Base-by-base conservation (phyloP, 371 early-diverging fungal genomes). In the Rhizomucor miehei region DNA sequence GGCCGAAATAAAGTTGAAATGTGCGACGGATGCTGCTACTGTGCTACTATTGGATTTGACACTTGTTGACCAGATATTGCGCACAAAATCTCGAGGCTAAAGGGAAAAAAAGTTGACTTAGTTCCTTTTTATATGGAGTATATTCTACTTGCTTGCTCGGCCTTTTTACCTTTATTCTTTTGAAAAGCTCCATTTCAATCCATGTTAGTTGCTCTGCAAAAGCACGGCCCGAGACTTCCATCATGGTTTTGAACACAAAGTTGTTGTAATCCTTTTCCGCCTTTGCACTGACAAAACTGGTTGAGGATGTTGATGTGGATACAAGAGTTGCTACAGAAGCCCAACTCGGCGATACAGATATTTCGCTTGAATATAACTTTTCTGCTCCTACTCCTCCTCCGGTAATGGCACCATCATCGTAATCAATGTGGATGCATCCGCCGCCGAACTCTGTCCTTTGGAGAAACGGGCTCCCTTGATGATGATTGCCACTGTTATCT, bases 161-260 rank as follows among this genome's bases (percentile, higher is more conserved):
- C n/a, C n/a, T 17, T 21, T 23, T 11, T 50, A 77, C 67, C 74
- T 78, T 70, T 51, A 85, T 73, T 20, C 65, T 70, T 11, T 65
- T 59, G 61, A 86, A 84, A 21, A 79, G 65, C 17, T 66, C 65
- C n/a, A 71, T 68, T 54, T 86, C 89, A 23, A 86, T 75, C 68
- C 82, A 75, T 1, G 86, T 85, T 51, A 88, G 59, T 47, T 88
- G 89, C 19, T 81, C 76, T 0, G 89, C 87, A 36, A 88, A 60
- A 9, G 65, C 73, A 40, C 54, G 55, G 17, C 77, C 71, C 11
- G 75, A 51, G 12, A 69, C 51, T 1, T 73, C 73, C 57, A 75
- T 69, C 17, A 82, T 75, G 1, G 63, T 39, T 35, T 62, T 66
- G 37, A 56, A 62, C 37, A 56, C 53, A 13, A 55, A 41, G n/a